phyloP scores from a whole-genome alignment of 768 basidiomycete genomes.

The Floccularia luteovirens region DNA sequence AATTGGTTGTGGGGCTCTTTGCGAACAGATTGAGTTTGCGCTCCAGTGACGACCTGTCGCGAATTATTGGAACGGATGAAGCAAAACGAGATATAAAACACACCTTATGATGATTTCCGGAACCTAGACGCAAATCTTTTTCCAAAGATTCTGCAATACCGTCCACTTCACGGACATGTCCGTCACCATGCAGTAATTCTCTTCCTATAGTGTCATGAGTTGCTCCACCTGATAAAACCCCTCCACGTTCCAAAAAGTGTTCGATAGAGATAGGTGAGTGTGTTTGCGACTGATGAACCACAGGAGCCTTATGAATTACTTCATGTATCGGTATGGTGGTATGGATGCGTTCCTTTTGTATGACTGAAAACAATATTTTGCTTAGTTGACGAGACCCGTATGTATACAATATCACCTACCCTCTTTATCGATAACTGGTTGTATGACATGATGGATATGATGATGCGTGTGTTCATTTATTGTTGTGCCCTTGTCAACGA shows the following conservation, averaged over 20 bases:
- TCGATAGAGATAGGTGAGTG: conserved; percentile 24
- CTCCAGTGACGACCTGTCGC: too few species aligned
- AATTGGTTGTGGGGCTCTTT: too few species aligned
- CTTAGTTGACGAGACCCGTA: neutral
- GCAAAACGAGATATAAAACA: too few species aligned
- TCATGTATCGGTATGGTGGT: conserved; percentile 27
- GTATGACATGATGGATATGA: conserved; percentile 28
- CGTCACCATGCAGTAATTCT: conserved; percentile 13
- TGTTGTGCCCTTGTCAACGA: conserved; percentile 24
- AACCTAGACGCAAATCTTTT: conserved; percentile 11
- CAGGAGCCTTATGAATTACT: conserved; percentile 26
- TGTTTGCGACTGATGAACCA: conserved; percentile 25
- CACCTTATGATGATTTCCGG: too few species aligned
- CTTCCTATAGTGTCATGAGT: conserved; percentile 11
- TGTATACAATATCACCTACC: conserved; percentile 13
- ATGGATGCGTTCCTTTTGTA: conserved; percentile 19
- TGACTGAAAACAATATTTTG: conserved; percentile 13
- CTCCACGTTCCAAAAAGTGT: conserved; percentile 20
- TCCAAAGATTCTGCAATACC: conserved; percentile 14
- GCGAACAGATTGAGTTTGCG: too few species aligned
- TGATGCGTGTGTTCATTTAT: conserved; percentile 23
- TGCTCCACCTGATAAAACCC: conserved; percentile 8
- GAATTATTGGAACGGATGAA: too few species aligned
- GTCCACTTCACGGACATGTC: conserved; percentile 16
- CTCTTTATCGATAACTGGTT: conserved; percentile 30